Percentiles rank a stretch among this genome's conserved stretches.
These are phyloP conservation scores for Phytophthora palmivora DNA, from an alignment of 352 stramenopile genomes.

Conservation along the genomic window DNA sequence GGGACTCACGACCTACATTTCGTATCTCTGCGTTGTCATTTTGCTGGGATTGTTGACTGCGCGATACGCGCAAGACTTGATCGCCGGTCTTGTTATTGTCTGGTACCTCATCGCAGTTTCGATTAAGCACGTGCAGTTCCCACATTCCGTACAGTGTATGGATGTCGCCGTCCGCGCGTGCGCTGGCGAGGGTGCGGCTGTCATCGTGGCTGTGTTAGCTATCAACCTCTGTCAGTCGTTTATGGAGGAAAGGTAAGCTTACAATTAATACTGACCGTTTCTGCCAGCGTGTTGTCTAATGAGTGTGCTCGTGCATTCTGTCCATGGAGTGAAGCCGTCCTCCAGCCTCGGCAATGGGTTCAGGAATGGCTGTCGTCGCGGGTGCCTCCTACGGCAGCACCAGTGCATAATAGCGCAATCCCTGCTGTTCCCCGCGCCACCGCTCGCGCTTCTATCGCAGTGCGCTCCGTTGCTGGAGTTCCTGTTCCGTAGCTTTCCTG, in stretches of 20 bases:
- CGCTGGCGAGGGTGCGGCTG: constrained; percentile 60
- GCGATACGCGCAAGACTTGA: constrained; percentile 65
- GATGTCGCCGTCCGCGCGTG: constrained; percentile 71
- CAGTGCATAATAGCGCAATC: constrained; percentile 44
- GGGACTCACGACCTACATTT: constrained; percentile 66
- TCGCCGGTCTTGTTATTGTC: constrained; percentile 66
- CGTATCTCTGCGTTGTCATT: constrained; percentile 63
- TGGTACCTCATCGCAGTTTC: constrained; percentile 80
- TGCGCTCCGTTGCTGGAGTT: constrained; percentile 29
- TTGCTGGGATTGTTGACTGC: constrained; percentile 68
- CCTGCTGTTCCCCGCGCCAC: constrained; percentile 39
- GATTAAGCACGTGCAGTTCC: constrained; percentile 58
- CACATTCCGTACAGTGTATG: constrained; percentile 45
- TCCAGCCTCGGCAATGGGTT: constrained; percentile 44
- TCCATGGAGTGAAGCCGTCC: constrained; percentile 52
- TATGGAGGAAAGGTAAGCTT: constrained; percentile 68
- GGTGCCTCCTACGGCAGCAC: constrained; percentile 42
- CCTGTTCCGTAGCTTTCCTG: constrained; percentile 28
- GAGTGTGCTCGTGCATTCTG: constrained; percentile 14
- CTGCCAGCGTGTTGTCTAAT: constrained; percentile 11
- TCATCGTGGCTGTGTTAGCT: constrained; percentile 61
- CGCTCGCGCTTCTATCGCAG: constrained; percentile 40
- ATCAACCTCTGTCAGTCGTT: constrained; percentile 61
- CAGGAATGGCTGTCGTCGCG: constrained; percentile 44
- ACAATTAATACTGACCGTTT: background rate